Evolutionary conservation across 305 asterid species (phyloP).

Genomic region (Fraxinus sp.): DNA sequence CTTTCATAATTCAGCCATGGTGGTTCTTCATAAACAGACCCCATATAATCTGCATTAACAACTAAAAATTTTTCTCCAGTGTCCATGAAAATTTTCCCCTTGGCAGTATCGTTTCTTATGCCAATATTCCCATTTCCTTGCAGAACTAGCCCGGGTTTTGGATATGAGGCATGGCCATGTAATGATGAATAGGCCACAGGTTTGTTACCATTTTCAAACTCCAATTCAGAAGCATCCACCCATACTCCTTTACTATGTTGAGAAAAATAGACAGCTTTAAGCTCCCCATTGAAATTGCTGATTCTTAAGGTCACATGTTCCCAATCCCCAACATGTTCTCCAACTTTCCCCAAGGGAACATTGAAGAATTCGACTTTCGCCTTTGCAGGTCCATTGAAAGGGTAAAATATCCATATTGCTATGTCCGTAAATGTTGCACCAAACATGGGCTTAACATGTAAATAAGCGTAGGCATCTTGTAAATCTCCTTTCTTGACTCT

Average conservation of each 20-base stretch:
- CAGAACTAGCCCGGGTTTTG: slow-evolving; percentile 48
- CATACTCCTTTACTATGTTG: slow-evolving; percentile 69
- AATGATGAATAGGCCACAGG: slow-evolving; percentile 60
- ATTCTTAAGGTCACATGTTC: slow-evolving; percentile 76
- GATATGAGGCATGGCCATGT: slow-evolving; percentile 66
- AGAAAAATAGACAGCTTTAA: slow-evolving; percentile 56
- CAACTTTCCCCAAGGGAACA: slow-evolving; percentile 54
- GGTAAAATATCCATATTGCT: slow-evolving; percentile 72
- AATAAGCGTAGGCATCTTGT: slow-evolving; percentile 36
- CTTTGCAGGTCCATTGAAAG: slow-evolving; percentile 74
- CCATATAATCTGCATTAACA: slow-evolving; percentile 39
- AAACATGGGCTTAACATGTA: slow-evolving; percentile 66
- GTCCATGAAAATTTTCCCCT: slow-evolving; percentile 42
- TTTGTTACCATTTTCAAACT: slow-evolving; percentile 50
- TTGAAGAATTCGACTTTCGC: slow-evolving; percentile 59
- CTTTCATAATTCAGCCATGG: slow-evolving; percentile 52
- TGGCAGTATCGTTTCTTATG: slow-evolving; percentile 56
- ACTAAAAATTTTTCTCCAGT: slow-evolving; percentile 34
- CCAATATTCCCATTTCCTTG: slow-evolving; percentile 66
- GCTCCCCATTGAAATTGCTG: slow-evolving; percentile 70
- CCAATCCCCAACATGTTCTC: slow-evolving; percentile 91
- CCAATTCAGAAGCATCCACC: slow-evolving; percentile 47
- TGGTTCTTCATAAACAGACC: slow-evolving; percentile 31
- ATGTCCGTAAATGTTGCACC: slow-evolving; percentile 71
- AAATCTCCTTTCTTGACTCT: slow-evolving; percentile 59